Conservation (phyloP, 2,329 filamentous ascomycete species). For the Pseudocercospora eumusae region DNA sequence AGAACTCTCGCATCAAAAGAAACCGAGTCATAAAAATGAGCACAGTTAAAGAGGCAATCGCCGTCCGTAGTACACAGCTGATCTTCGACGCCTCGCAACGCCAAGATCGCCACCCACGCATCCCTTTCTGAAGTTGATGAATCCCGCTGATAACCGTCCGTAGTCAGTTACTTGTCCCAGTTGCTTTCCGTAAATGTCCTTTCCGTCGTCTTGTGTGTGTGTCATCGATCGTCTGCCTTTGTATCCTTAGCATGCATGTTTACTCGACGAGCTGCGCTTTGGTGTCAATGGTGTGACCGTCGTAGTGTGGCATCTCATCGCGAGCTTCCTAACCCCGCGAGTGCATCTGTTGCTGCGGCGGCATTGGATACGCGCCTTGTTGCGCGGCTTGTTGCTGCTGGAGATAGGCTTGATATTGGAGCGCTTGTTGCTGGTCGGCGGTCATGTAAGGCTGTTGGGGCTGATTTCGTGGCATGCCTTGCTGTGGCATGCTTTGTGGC, state of each 20-base stretch:
- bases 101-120: conserved; percentile 17
- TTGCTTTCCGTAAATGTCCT: conserved; percentile 3
- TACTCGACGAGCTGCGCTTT: conserved; percentile 12
- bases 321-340: conserved; percentile 28
- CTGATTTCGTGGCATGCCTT: conserved; percentile 36
- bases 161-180: conserved; percentile 1
- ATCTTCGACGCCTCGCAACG: conserved; percentile 11
- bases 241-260: conserved; percentile 2
- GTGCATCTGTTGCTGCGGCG: conserved; percentile 41
- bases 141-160: conserved; percentile 2
- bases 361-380: conserved; percentile 42
- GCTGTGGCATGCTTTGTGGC: conserved; percentile 39
- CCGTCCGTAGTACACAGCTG: conserved; percentile 7
- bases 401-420: conserved; percentile 45
- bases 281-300: conserved; percentile 4
- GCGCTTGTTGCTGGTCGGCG: conserved; percentile 42
- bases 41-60: conserved; percentile 6
- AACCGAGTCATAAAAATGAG: conserved; percentile 13
- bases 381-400: conserved; percentile 43
- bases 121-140: conserved; percentile 8
- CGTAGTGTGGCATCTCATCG: conserved; percentile 13
- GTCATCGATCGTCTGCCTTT: conserved; percentile 13
- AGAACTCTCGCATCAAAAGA: conserved; percentile 3
- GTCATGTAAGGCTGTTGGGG: conserved; percentile 41
- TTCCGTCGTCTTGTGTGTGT: conserved; percentile 9